Evolutionary conservation across 2,329 filamentous ascomycete species (phyloP), one percentile per base, ranked within the genome.

Genomic region (Aspergillus transmontanensis): DNA sequence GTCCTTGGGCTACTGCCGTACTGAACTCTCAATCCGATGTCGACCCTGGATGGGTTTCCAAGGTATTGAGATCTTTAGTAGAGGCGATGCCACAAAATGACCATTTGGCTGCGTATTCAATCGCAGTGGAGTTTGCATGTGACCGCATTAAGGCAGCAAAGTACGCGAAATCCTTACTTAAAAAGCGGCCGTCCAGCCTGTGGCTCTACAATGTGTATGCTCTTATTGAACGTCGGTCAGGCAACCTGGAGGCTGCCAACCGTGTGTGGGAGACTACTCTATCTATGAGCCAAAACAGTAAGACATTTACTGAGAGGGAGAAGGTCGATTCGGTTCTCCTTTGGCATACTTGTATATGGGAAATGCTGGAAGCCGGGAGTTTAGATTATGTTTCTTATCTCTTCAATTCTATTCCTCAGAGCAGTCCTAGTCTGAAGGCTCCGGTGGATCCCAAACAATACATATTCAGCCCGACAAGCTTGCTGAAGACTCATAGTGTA

Each of bases 141-240:
- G 84, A 88, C 50, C 80, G 84, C 0, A 72, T 76, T 1, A 81
- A 78, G 2, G 86, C 88, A 30, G 89, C 86, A 68, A 96, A 92
- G 72, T 81, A 84, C 7, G 91, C 92, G 0, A 96, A 92, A 71
- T 78, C 79, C 7, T 80, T 96, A 0, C 77, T 97, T n/a, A 94
- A 91, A 72, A 83, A 83, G 55, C 85, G 87, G 60, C 82, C 88
- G 0, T 82, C 86, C 1, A 90, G 87, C 68, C 75, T 91, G 3
- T 80, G 83, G 16, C 80, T 97, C 0, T 97, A 96, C 77, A 90
- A 93, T 68, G 87, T 89, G 0, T 96, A 94, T 72, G 92, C 90
- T 0, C 78, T 92, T 16, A 86, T 93, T 4, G 92, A 96, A 75
- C 83, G 79, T 67, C 80, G 81, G 1, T 84, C 84, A 34, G 86